These are phyloP conservation scores for Kingdonia uniflora DNA, from an alignment of 164 flowering plant genomes.

Conservation along the genomic window DNA sequence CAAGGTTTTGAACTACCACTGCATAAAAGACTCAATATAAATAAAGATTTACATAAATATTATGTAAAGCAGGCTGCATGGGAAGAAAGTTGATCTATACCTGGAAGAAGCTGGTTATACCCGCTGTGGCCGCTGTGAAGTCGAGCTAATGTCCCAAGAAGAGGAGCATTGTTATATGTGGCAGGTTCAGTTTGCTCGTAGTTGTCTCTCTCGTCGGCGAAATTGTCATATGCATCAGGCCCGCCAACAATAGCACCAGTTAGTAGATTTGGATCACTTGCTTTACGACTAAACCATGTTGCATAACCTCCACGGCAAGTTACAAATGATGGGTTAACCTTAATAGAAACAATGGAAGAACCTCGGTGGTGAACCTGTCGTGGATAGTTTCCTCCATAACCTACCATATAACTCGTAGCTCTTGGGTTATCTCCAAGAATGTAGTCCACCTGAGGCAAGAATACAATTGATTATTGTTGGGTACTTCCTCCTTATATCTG, in stretches of 20 bases:
- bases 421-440: constrained; percentile 89
- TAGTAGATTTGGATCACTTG: constrained; percentile 69
- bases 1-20: constrained; percentile 34
- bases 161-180: constrained; percentile 86
- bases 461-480: neutral
- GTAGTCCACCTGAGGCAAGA: constrained; percentile 54
- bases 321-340: constrained; percentile 45
- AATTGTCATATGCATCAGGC: constrained; percentile 78
- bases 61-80: too few relatives aligned
- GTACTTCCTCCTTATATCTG: too few relatives aligned
- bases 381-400: constrained; percentile 72
- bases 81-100: too few relatives aligned
- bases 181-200: constrained; percentile 88
- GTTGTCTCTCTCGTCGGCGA: constrained; percentile 71
- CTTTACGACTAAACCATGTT: constrained; percentile 57
- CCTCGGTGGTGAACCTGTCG: constrained; percentile 68
- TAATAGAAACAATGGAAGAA: constrained; percentile 63
- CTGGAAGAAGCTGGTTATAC: constrained; percentile 80
- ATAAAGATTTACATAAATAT: too few relatives aligned
- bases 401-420: constrained; percentile 88
- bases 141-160: constrained; percentile 68
- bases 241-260: constrained; percentile 85
- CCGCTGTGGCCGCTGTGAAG: constrained; percentile 52
- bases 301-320: constrained; percentile 75
- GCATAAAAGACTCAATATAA: constrained; percentile 17